phyloP scores from a whole-genome alignment of 257 asterid species.

The Coffea canephora region DNA sequence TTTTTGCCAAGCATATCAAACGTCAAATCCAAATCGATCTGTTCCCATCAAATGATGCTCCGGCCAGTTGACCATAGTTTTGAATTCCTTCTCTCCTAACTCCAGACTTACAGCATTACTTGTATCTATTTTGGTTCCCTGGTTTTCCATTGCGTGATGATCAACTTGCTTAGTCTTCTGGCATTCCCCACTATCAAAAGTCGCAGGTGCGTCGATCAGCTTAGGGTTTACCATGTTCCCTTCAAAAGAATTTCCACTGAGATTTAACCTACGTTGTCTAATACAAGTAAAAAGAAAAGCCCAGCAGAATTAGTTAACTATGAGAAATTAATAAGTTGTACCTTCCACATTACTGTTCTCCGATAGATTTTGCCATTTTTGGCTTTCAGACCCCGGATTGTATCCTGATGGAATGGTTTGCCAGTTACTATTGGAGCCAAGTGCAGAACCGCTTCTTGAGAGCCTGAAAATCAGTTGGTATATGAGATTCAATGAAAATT shows the following conservation, averaged over 20 bases:
- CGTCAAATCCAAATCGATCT: conserved; percentile 8
- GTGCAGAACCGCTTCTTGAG: neutral
- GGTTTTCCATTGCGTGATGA: neutral
- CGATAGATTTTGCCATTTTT: neutral
- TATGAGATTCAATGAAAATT: neutral
- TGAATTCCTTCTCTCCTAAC: neutral
- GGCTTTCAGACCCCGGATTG: neutral
- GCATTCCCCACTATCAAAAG: neutral
- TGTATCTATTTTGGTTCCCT: neutral
- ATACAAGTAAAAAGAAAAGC: neutral
- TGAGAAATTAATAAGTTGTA: neutral
- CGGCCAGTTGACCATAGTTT: neutral
- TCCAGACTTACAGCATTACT: neutral
- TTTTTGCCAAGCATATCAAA: neutral
- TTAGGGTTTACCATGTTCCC: neutral
- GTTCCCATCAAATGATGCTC: conserved; percentile 3
- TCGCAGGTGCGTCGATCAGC: neutral
- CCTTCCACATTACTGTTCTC: neutral
- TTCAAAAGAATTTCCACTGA: no score
- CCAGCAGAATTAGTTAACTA: neutral
- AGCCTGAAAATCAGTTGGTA: neutral
- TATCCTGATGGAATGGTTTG: neutral
- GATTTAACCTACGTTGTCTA: neutral
- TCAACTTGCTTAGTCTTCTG: neutral
- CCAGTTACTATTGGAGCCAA: neutral